Conservation (phyloP, 176 grass and related monocot genomes). For the Zea mays region DNA sequence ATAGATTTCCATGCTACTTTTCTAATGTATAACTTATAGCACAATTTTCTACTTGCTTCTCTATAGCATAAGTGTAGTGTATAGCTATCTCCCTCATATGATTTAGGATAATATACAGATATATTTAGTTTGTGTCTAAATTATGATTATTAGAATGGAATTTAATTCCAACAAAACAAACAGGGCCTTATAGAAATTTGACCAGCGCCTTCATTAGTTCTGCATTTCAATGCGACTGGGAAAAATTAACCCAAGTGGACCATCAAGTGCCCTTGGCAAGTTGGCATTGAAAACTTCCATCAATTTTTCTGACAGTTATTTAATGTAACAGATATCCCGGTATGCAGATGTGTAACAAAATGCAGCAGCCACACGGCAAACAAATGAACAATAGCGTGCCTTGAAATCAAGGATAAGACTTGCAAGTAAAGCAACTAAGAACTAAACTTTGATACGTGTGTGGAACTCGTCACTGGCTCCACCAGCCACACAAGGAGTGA, state of each 20-base stretch:
- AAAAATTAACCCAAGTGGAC: conserved; percentile 12
- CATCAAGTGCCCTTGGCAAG: background rate
- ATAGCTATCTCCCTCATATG: too few relatives aligned
- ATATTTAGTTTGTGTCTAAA: too few relatives aligned
- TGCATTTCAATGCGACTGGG: background rate
- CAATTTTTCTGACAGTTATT: background rate
- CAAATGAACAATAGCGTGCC: conserved; percentile 25
- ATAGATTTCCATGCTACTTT: too few relatives aligned
- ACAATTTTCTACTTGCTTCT: too few relatives aligned
- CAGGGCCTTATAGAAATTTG: background rate
- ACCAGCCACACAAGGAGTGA: conserved; percentile 39
- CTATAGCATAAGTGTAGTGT: too few relatives aligned
- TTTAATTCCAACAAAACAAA: too few relatives aligned
- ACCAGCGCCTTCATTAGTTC: background rate
- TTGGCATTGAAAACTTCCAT: background rate
- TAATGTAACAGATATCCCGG: conserved; percentile 15
- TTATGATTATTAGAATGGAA: too few relatives aligned
- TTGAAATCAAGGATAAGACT: conserved; percentile 33
- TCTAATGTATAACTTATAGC: too few relatives aligned
- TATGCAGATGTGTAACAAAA: conserved; percentile 23
- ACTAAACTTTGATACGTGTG: conserved; percentile 1
- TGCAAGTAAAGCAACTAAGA: conserved; percentile 20
- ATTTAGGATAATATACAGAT: too few relatives aligned
- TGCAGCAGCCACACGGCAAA: conserved; percentile 22
- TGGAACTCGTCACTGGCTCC: conserved; percentile 9